A percentile compares a stretch with the other conserved stretches of the same genome.
phyloP scores from a whole-genome alignment of 257 asterid genomes.

The Ilex aquifolium region DNA sequence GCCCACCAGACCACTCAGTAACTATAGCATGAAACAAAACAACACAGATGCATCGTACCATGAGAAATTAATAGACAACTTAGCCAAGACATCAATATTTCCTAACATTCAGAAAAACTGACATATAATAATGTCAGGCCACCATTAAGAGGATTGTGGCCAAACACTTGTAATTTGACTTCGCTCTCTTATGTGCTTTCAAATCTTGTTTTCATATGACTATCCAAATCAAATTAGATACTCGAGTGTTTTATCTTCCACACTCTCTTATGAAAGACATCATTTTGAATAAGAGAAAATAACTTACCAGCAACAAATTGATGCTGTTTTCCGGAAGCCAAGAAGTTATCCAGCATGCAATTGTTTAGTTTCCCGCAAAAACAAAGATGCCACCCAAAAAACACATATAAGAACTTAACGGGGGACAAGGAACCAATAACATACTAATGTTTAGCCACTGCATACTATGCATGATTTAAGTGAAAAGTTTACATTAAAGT shows the following conservation, averaged over 20 bases:
- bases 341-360: constrained; percentile 25
- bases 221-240: too few species aligned
- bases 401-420: constrained; percentile 1
- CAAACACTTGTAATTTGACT: too few species aligned
- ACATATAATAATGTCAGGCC: neutral
- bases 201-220: too few species aligned
- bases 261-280: too few species aligned
- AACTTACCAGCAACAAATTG: constrained; percentile 98
- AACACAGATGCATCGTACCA: neutral
- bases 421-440: constrained; percentile 5
- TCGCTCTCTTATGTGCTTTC: too few species aligned
- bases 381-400: constrained; percentile 12
- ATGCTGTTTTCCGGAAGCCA: constrained; percentile 51
- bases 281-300: constrained; percentile 13
- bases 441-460: too few species aligned
- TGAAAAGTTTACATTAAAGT: too few species aligned
- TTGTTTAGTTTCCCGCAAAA: constrained; percentile 15
- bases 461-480: too few species aligned
- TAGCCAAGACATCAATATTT: neutral
- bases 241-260: too few species aligned
- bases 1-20: constrained; percentile 99
- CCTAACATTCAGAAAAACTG: neutral
- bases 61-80: neutral
- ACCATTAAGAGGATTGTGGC: neutral
- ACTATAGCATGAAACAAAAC: constrained; percentile 34